Evolutionary conservation across 1,139 yeast species (phyloP).

Genomic region (Blastobotrys niveus): DNA sequence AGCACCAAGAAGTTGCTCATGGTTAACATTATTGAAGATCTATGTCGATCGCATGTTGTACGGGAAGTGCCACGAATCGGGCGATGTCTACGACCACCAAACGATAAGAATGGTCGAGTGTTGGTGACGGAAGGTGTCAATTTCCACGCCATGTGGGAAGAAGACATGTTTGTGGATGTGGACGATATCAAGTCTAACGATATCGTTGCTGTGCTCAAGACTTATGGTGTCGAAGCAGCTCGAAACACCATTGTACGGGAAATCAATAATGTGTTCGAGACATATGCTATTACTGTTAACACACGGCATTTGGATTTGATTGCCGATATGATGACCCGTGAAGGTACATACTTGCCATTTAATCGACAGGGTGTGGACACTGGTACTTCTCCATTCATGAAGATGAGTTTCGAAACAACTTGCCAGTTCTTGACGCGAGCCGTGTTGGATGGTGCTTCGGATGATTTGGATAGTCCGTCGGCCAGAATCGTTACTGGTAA

Average conservation of each 20-base stretch:
- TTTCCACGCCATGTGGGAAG: constrained; percentile 97
- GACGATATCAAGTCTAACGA: constrained; percentile 88
- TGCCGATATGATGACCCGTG: constrained; percentile 99
- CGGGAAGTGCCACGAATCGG: constrained; percentile 90
- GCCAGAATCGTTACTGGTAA: constrained; percentile 95
- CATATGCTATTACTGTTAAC: constrained; percentile 92
- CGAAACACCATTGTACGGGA: constrained; percentile 95
- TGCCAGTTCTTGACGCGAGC: constrained; percentile 97
- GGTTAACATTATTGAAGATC: constrained; percentile 93
- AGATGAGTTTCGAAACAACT: constrained; percentile 98
- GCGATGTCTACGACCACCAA: constrained; percentile 83
- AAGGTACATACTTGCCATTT: constrained; percentile 93
- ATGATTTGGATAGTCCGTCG: constrained; percentile 84
- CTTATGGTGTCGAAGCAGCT: constrained; percentile 99
- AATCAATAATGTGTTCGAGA: constrained; percentile 91
- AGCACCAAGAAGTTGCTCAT: constrained; percentile 88
- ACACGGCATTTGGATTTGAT: constrained; percentile 91
- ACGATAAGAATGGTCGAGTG: constrained; percentile 52
- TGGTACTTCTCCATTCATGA: constrained; percentile 92
- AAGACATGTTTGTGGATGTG: constrained; percentile 84
- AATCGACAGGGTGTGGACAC: constrained; percentile 98
- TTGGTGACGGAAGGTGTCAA: constrained; percentile 98
- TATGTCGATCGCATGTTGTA: constrained; percentile 85
- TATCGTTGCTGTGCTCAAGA: constrained; percentile 78
- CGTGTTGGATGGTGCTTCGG: constrained; percentile 86